Evolutionary conservation across 2,329 filamentous ascomycete genomes (phyloP), one percentile per base, ranked within the genome.

Genomic region (Fonsecaea pedrosoi): DNA sequence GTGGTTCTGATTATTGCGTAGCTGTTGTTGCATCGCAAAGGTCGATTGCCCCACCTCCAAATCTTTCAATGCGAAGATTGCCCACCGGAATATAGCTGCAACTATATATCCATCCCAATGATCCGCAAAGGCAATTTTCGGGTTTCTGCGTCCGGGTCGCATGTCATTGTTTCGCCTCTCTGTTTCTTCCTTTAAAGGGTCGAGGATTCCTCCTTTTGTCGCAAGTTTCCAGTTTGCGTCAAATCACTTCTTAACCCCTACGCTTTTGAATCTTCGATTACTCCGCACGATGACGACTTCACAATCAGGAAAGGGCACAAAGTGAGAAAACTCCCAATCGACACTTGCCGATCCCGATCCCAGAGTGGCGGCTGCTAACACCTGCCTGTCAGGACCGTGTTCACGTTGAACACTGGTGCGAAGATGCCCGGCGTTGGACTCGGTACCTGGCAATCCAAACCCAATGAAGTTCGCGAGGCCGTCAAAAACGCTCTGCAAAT

Each of bases 381-480:
- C 18, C 6, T 42, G 10, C 35, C 25, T 37, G 38, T 62, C 30
- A 71, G 68, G 65, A 73, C 69, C 48, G 67, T 72, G 65, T 77
- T 75, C 64, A 74, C 72, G 59, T 74, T 80, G 66, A 80, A 80
- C 70, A 80, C 77, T 18, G 79, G 78, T 50, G 75, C 74, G 38
- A 75, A 75, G 62, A 73, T 76, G 62, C 75, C 90, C 64, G 88
- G 89, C 73, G 79, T 94, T 71, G 91, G 90, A 68, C 84, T 94
- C 54, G 91, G 91, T 64, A 94, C 91, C 64, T 94, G 91, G 90
- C 90, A 92, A 75, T 92, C 90, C 57, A 77, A 84, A 74, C 88
- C 89, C 64, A 86, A 86, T 72, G 85, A 92, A 78, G 90, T 92
- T 64, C 83, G 86, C 72, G 80, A 86, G 61, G 92, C 92, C 62